A percentile compares a stretch with the other conserved stretches of the same genome.
These are phyloP conservation scores for Suillus luteus DNA, from an alignment of 768 basidiomycete species.

Conservation along the genomic window DNA sequence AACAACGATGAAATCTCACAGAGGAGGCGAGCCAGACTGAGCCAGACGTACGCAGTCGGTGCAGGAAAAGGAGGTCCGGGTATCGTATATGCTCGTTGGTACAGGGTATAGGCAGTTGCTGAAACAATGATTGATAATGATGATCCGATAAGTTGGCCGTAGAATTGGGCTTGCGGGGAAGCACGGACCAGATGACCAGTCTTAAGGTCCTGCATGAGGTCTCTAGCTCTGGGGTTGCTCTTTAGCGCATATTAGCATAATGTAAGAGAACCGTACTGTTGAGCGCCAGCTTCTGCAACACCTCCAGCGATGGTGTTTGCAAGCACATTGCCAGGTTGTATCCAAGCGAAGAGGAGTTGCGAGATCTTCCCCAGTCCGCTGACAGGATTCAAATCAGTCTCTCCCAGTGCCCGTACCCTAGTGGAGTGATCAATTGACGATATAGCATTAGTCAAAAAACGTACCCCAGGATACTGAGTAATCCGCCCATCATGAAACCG, in stretches of 20 bases:
- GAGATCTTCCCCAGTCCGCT: slow-evolving; percentile 94
- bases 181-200: slow-evolving; percentile 92
- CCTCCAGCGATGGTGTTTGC: slow-evolving; percentile 97
- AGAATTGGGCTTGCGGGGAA: slow-evolving; percentile 93
- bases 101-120: slow-evolving; percentile 83
- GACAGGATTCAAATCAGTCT: slow-evolving; percentile 93
- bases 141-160: slow-evolving; percentile 90
- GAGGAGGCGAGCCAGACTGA: slow-evolving; percentile 71
- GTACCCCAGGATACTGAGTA: slow-evolving; percentile 87
- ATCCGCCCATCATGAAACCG: slow-evolving; percentile 78
- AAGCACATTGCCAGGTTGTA: slow-evolving; percentile 94
- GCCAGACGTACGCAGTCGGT: slow-evolving; percentile 94
- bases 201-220: slow-evolving; percentile 98
- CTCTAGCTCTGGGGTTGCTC: slow-evolving; percentile 68
- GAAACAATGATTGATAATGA: slow-evolving; percentile 87
- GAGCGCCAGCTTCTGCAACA: slow-evolving; percentile 94
- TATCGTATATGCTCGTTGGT: slow-evolving; percentile 84
- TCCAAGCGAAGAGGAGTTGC: slow-evolving; percentile 91
- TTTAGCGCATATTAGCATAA: slow-evolving; percentile 11
- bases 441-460: slow-evolving; percentile 25
- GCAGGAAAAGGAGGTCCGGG: slow-evolving; percentile 96
- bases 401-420: slow-evolving; percentile 91
- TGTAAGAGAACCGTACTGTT: slow-evolving; percentile 57
- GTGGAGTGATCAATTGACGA: slow-evolving; percentile 12
- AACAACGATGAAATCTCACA: slow-evolving; percentile 46